These are phyloP conservation scores for Hypericum perforatum DNA, from an alignment of 345 rosid species.

Conservation along the genomic window DNA sequence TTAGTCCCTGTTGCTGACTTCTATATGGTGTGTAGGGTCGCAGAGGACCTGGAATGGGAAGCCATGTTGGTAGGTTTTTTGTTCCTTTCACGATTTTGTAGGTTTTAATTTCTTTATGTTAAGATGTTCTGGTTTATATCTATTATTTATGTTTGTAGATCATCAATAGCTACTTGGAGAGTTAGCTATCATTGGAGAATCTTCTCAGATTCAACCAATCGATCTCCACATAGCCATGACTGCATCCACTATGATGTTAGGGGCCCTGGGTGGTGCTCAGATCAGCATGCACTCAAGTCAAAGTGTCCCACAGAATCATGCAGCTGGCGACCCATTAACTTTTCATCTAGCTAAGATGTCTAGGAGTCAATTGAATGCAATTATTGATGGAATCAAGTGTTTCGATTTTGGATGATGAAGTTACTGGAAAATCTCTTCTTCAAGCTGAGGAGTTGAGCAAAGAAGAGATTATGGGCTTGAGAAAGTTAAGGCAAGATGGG, in stretches of 20 bases:
- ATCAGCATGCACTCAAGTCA: conserved; percentile 39
- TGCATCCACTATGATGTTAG: conserved; percentile 70
- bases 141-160: conserved; percentile 27
- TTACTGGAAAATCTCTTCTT: too few relatives aligned
- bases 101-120: conserved; percentile 5
- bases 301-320: conserved; percentile 35
- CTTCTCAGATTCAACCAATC: conserved; percentile 55
- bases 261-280: conserved; percentile 71
- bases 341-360: conserved; percentile 87
- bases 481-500: too few relatives aligned
- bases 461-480: too few relatives aligned
- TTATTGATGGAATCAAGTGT: too few relatives aligned
- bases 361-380: conserved; percentile 69
- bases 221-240: conserved; percentile 70
- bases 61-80: conserved; percentile 42
- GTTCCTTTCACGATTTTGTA: neutral
- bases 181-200: conserved; percentile 34
- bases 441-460: too few relatives aligned
- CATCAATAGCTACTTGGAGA: conserved; percentile 56
- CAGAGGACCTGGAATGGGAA: conserved; percentile 68
- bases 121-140: neutral
- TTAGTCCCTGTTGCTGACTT: too few relatives aligned
- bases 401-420: too few relatives aligned
- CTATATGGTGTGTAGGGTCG: conserved; percentile 52
- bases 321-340: conserved; percentile 78